A percentile compares a stretch with the other conserved stretches of the same genome.
Evolutionary conservation across 2,329 filamentous ascomycete genomes (phyloP).

Genomic region (Saccharata proteae): DNA sequence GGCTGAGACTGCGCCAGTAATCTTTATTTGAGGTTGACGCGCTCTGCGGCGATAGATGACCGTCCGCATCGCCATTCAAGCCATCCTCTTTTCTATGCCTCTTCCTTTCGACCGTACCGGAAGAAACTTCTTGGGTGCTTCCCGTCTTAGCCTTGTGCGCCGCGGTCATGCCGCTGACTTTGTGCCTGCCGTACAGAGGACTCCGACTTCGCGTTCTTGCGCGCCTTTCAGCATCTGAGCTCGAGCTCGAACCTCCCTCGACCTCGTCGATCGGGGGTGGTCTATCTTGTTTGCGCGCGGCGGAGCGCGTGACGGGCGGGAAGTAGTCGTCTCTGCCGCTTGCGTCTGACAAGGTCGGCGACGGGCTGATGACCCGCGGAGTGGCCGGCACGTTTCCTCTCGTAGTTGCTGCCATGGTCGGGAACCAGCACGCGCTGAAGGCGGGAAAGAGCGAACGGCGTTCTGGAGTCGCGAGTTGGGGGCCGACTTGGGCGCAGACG

Average conservation of each 20-base stretch:
- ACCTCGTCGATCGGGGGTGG: constrained; percentile 52
- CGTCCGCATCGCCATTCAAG: constrained; percentile 41
- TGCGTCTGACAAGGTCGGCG: constrained; percentile 57
- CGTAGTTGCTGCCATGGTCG: constrained; percentile 33
- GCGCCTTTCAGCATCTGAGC: constrained; percentile 38
- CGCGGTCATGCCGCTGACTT: constrained; percentile 41
- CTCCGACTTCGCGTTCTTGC: constrained; percentile 62
- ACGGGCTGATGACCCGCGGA: constrained; percentile 81
- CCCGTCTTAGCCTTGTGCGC: constrained; percentile 24
- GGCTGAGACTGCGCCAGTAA: constrained; percentile 77
- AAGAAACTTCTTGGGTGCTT: constrained; percentile 25
- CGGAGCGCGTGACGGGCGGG: constrained; percentile 66
- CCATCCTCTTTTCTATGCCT: too few relatives aligned
- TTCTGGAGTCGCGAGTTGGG: too few relatives aligned
- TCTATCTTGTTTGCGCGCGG: constrained; percentile 42
- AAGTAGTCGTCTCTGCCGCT: constrained; percentile 43
- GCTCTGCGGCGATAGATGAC: constrained; percentile 55
- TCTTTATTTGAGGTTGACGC: constrained; percentile 43
- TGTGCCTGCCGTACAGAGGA: constrained; percentile 37
- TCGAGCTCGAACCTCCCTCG: constrained; percentile 38
- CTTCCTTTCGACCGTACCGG: too few relatives aligned
- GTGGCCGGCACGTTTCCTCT: constrained; percentile 57
- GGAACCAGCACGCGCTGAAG: constrained; percentile 33
- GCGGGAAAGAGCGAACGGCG: constrained; percentile 46
- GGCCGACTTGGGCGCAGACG: constrained; percentile 12